Conservation (phyloP, 2,329 filamentous ascomycete genomes). For the Clarireedia hainanense region DNA sequence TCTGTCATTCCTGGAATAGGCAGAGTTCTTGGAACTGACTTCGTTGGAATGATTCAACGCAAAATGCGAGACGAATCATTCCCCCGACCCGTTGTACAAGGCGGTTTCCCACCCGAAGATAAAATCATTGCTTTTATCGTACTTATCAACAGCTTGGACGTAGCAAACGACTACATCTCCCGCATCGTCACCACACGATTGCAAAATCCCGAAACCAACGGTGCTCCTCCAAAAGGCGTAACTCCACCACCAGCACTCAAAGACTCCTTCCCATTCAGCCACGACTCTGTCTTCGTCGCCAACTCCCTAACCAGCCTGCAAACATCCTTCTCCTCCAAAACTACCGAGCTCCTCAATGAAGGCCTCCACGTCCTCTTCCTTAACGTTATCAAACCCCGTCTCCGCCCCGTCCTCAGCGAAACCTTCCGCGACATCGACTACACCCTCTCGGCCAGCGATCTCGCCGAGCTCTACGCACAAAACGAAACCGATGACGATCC, state of each 20-base stretch:
- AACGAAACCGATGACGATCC: conserved; percentile 38
- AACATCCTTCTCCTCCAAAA: conserved; percentile 66
- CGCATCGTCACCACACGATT: conserved; percentile 73
- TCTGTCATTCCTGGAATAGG: conserved; percentile 72
- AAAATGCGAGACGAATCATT: conserved; percentile 98
- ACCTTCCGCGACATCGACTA: conserved; percentile 92
- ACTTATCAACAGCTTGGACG: conserved; percentile 90
- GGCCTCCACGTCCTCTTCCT: conserved; percentile 80
- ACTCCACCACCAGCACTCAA: conserved; percentile 34
- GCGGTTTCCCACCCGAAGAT: conserved; percentile 77
- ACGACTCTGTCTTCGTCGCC: conserved; percentile 63
- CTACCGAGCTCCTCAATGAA: conserved; percentile 73
- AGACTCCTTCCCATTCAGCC: conserved; percentile 71
- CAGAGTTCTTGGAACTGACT: conserved; percentile 77
- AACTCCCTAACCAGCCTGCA: conserved; percentile 62
- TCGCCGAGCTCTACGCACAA: conserved; percentile 46
- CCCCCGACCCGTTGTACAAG: conserved; percentile 69
- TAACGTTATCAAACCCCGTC: conserved; percentile 75
- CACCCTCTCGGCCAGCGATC: conserved; percentile 54
- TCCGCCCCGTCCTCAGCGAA: conserved; percentile 78
- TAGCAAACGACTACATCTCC: conserved; percentile 82
- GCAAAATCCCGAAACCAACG: conserved; percentile 30
- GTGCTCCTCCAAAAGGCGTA: not conserved
- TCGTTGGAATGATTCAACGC: conserved; percentile 92
- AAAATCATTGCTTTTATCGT: conserved; percentile 85